phyloP scores from a whole-genome alignment of 2,329 filamentous ascomycete genomes.

The Rhynchosporium graminicola region DNA sequence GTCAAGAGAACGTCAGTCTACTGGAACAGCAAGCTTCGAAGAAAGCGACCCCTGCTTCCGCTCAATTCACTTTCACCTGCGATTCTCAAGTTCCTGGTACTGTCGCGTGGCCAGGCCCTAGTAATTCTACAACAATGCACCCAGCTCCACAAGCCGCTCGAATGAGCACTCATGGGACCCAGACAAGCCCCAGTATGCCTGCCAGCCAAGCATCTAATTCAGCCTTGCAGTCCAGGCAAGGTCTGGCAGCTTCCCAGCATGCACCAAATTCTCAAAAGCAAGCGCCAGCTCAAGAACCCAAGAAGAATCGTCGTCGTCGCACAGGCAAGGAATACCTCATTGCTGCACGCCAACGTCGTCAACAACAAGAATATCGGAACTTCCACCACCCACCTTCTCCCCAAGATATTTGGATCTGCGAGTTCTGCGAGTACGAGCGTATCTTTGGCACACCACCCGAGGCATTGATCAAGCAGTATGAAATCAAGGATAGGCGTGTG shows the following conservation, averaged over 20 bases:
- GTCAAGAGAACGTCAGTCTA: constrained; percentile 77
- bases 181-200: constrained; percentile 39
- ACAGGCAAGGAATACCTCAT: constrained; percentile 70
- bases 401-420: constrained; percentile 90
- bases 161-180: constrained; percentile 40
- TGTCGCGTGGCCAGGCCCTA: constrained; percentile 68
- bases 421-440: constrained; percentile 96
- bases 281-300: constrained; percentile 41
- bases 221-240: constrained; percentile 35
- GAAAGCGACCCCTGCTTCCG: constrained; percentile 68
- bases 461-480: constrained; percentile 86
- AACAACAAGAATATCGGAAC: constrained; percentile 76
- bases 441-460: constrained; percentile 89
- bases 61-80: constrained; percentile 96
- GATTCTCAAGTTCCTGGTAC: constrained; percentile 84
- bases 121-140: constrained; percentile 29
- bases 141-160: constrained; percentile 31
- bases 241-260: constrained; percentile 38
- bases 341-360: constrained; percentile 75
- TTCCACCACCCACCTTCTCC: constrained; percentile 68
- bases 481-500: constrained; percentile 87
- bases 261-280: constrained; percentile 46
- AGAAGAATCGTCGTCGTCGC: constrained; percentile 65
- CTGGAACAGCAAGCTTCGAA: constrained; percentile 67
- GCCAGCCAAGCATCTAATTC: constrained; percentile 18